Evolutionary conservation across 139 green algal genomes (phyloP).

Genomic region (Tetradesmus lagerheimii): DNA sequence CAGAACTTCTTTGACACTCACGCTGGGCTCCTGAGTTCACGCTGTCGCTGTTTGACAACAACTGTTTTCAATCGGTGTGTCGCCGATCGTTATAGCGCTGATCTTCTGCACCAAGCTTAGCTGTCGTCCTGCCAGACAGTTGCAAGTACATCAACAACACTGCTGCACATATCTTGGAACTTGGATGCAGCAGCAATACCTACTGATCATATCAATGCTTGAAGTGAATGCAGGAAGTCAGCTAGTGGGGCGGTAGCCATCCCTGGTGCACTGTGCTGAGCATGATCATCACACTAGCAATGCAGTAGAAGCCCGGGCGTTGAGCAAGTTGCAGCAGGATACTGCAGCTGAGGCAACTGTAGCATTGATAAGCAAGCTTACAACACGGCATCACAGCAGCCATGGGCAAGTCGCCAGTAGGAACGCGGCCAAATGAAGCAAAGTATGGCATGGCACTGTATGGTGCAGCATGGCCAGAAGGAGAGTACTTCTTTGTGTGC

Average conservation of each 20-base stretch:
- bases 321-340: background rate
- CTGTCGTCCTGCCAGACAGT: background rate
- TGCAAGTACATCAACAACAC: background rate
- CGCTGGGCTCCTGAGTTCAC: no score
- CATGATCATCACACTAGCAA: background rate
- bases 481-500: conserved; percentile 59
- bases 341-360: background rate
- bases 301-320: background rate
- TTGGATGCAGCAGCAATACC: no score
- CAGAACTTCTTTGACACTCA: background rate
- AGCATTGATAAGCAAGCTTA: background rate
- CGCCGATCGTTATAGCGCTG: no score
- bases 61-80: no score
- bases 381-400: background rate
- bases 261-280: background rate
- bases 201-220: no score
- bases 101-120: no score
- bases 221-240: background rate
- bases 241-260: background rate
- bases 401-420: conserved; percentile 17
- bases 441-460: conserved; percentile 77
- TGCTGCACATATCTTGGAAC: background rate
- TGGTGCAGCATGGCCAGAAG: conserved; percentile 60
- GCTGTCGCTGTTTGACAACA: no score
- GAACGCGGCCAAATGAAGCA: conserved; percentile 52